Conservation (phyloP, 148 eudicot species). For the Spergularia bocconei region DNA sequence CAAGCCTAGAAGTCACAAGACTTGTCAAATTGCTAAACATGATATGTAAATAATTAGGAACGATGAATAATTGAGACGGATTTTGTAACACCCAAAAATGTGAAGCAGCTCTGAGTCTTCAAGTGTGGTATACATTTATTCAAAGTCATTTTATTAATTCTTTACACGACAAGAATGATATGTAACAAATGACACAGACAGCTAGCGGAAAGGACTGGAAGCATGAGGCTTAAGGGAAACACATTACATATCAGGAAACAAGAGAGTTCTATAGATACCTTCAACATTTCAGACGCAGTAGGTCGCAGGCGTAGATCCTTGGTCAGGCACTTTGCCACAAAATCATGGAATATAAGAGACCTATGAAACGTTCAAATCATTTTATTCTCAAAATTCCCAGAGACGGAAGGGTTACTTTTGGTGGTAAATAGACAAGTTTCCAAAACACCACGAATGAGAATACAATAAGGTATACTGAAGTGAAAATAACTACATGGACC, state of each 20-base stretch:
- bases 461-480: background rate
- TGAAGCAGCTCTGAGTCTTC: background rate
- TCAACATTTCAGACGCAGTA: slow-evolving; percentile 84
- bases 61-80: background rate
- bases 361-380: slow-evolving; percentile 35
- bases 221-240: background rate
- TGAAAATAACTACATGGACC: background rate
- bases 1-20: background rate
- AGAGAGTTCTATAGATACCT: slow-evolving; percentile 42
- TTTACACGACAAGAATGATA: background rate
- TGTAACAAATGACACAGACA: background rate
- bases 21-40: background rate
- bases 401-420: background rate
- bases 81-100: background rate
- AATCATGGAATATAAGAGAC: slow-evolving; percentile 97
- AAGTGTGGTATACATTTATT: background rate
- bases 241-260: slow-evolving; percentile 1
- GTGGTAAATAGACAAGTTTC: background rate
- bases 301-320: slow-evolving; percentile 95
- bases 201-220: background rate
- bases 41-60: background rate
- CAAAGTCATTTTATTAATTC: background rate
- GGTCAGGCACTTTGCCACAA: slow-evolving; percentile 93
- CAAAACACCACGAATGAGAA: background rate
- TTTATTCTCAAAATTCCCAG: background rate